Evolutionary conservation across 257 asterid species (phyloP), one percentile per base, ranked within the genome.

Genomic region (Solanum chiquidenum): DNA sequence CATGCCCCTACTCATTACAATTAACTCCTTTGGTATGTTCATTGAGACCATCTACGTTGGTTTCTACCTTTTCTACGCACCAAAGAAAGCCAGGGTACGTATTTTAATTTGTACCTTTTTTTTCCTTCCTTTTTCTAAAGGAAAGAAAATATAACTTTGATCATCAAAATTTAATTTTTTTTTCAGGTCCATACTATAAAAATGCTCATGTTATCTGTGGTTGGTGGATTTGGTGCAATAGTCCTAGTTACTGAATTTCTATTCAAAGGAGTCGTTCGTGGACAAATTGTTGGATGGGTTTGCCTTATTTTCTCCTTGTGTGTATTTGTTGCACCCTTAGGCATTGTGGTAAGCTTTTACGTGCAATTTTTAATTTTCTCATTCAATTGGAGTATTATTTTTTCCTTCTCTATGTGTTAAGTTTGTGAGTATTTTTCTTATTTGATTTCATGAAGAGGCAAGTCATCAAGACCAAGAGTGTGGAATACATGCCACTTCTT

Each of bases 321-420:
- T 87, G 98, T 95, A 5, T 95, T 95, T 83, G 91, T 93, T 7
- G 98, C 98, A 7, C 98, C 98, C 9, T 84, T 94, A 71, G 90
- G 95, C 89, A 93, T 94, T 80, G 83, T 94, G 93, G 84, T 79
- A 7, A 79, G 66, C 35, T 42, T 42, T 42, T 77, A n/a, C 37
- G 1, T 2, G 23, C 34, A 42, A n/a, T 12, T 40, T 35, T 49
- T 13, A 49, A 49, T 49, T 49, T 49, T 49, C 58, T 49, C 21
- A 49, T 49, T 49, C 58, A 49, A 49, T 49, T 49, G 21, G 3
- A 49, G 21, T 49, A 12, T 44, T 44, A 12, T 20, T 35, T 34
- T 23, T 7, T 12, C 3, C 31, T 37, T 74, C 5, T 31, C 6
- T 7, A 6, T 14, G 6, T 69, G 76, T 62, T 52, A n/a, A 62